Percentiles rank a stretch among this genome's conserved stretches.
These are phyloP conservation scores for Setaria italica DNA, from an alignment of 202 grass and related monocot species.

Conservation along the genomic window DNA sequence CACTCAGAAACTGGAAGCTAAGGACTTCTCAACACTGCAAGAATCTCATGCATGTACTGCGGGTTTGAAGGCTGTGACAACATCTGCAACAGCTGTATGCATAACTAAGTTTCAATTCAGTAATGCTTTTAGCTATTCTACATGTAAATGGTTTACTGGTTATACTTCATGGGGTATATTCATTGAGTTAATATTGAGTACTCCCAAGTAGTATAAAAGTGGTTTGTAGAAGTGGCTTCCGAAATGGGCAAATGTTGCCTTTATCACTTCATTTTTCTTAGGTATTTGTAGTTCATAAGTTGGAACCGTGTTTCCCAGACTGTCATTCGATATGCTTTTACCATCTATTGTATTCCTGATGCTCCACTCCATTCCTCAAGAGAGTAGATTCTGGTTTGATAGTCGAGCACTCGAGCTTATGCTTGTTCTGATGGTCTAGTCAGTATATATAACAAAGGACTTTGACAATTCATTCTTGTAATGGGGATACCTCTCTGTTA, in stretches of 20 bases:
- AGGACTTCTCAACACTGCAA: constrained; percentile 88
- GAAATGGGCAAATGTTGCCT: not conserved
- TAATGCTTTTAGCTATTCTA: not conserved
- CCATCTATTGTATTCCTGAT: not conserved
- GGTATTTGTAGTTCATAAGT: not conserved
- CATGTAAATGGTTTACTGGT: not conserved
- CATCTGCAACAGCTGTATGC: constrained; percentile 50
- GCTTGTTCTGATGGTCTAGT: constrained; percentile 10
- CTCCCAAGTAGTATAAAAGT: not conserved
- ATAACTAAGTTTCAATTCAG: constrained; percentile 3
- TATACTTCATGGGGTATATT: not conserved
- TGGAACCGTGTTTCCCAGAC: not conserved
- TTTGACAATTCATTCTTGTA: not conserved
- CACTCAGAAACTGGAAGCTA: constrained; percentile 71
- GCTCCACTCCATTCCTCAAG: not conserved
- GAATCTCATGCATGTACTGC: constrained; percentile 91
- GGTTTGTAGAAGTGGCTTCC: not conserved
- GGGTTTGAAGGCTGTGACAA: constrained; percentile 88
- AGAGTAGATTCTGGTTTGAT: not conserved
- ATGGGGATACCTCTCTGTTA: not conserved
- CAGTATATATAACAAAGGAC: not conserved
- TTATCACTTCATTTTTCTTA: constrained; percentile 20
- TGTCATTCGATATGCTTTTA: not conserved
- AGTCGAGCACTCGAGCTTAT: not conserved
- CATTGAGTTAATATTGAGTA: not conserved